Percentiles rank a stretch among this genome's conserved stretches.
Conservation (phyloP, 371 early-diverging fungal species). For the Entomophthora muscae region DNA sequence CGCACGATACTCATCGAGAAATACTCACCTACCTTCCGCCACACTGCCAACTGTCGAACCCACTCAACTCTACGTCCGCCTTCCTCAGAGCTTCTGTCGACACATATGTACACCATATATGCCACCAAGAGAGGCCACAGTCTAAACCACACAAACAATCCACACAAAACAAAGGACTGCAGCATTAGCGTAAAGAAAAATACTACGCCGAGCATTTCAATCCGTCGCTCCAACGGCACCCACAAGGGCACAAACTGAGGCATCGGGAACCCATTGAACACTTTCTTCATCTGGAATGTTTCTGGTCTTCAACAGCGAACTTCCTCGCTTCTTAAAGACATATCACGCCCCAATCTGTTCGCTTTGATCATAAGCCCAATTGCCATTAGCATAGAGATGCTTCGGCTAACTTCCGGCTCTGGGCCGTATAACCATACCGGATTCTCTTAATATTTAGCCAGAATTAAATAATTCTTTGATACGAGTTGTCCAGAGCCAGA, state of each 20-base stretch:
- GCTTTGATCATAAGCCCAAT: no score
- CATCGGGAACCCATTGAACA: not conserved
- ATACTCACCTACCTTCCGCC: constrained; percentile 11
- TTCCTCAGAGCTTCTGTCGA: constrained; percentile 37
- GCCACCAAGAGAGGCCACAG: constrained; percentile 45
- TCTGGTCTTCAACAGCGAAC: no score
- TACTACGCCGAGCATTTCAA: constrained; percentile 45
- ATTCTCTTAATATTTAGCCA: no score
- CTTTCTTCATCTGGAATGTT: no score
- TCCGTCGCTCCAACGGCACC: constrained; percentile 51
- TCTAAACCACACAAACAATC: constrained; percentile 19
- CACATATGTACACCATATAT: constrained; percentile 35
- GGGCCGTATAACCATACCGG: no score
- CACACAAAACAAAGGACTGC: constrained; percentile 25
- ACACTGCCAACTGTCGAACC: not conserved
- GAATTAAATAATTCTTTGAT: no score
- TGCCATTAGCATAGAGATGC: no score
- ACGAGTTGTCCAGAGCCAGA: no score
- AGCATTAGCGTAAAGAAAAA: constrained; percentile 38
- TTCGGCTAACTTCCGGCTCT: no score
- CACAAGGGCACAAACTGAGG: constrained; percentile 35
- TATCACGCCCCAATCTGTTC: no score
- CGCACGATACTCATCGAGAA: constrained; percentile 9
- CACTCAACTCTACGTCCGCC: constrained; percentile 1
- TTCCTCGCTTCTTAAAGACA: no score